Percentiles rank a stretch among this genome's conserved stretches.
Evolutionary conservation across 148 eudicot species (phyloP).

Genomic region (Spergularia marina): DNA sequence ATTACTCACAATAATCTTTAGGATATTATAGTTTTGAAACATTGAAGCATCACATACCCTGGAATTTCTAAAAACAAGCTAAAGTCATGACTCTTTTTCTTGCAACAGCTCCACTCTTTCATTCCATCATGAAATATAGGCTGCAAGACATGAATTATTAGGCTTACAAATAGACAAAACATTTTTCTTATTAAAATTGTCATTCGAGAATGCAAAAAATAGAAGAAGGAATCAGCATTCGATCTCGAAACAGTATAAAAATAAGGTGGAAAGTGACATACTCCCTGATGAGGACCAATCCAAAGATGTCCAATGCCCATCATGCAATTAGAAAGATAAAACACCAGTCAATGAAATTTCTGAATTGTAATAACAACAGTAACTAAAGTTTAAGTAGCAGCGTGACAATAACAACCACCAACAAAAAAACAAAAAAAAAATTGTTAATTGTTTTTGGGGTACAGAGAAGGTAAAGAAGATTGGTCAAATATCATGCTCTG

Average conservation of each 20-base stretch:
- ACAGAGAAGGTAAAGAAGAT: too few relatives aligned
- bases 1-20: background rate
- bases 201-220: background rate
- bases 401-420: too few relatives aligned
- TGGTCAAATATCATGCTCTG: background rate
- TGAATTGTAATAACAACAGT: background rate
- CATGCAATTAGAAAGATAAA: constrained; percentile 19
- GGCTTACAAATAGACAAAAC: constrained; percentile 8
- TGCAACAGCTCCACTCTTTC: constrained; percentile 99
- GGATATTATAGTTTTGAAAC: constrained; percentile 7
- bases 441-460: too few relatives aligned
- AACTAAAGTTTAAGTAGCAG: background rate
- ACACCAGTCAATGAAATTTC: constrained; percentile 9
- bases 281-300: constrained; percentile 31
- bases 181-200: background rate
- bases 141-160: constrained; percentile 37
- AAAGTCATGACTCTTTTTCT: constrained; percentile 91
- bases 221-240: background rate
- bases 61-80: constrained; percentile 78
- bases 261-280: constrained; percentile 25
- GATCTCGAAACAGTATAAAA: background rate
- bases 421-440: too few relatives aligned
- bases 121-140: constrained; percentile 95
- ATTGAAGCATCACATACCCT: constrained; percentile 51
- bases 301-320: constrained; percentile 7